Conservation (phyloP, 371 early-diverging fungal genomes). For the Funneliformis caledonium region DNA sequence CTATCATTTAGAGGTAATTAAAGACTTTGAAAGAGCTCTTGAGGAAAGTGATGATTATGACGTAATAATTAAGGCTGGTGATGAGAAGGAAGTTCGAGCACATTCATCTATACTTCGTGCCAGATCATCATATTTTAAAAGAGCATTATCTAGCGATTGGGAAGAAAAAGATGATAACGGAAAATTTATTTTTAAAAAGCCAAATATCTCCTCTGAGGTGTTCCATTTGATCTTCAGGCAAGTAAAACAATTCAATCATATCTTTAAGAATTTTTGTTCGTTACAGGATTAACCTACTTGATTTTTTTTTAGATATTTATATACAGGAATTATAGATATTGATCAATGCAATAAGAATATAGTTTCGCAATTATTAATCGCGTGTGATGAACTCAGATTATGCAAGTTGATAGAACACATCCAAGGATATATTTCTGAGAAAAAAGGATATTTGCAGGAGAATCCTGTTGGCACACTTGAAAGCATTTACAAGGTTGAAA, state of each 20-base stretch:
- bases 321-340: background rate
- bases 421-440: background rate
- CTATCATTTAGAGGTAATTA: no score
- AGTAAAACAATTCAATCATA: background rate
- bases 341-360: background rate
- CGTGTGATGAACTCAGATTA: background rate
- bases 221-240: background rate
- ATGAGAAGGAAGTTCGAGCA: background rate
- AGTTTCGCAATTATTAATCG: background rate
- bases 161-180: background rate
- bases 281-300: background rate
- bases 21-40: no score
- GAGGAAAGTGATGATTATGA: background rate
- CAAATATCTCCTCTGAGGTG: background rate
- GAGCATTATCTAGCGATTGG: background rate
- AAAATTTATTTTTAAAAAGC: background rate
- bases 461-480: background rate
- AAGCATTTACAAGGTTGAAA: background rate
- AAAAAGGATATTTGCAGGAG: background rate
- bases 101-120: background rate
- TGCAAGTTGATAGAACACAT: background rate
- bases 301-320: background rate
- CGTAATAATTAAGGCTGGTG: background rate
- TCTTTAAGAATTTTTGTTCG: background rate
- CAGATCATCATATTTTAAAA: slow-evolving; percentile 1